Evolutionary conservation across 441 rosid genomes (phyloP).

Genomic region (Erodium trifolium): DNA sequence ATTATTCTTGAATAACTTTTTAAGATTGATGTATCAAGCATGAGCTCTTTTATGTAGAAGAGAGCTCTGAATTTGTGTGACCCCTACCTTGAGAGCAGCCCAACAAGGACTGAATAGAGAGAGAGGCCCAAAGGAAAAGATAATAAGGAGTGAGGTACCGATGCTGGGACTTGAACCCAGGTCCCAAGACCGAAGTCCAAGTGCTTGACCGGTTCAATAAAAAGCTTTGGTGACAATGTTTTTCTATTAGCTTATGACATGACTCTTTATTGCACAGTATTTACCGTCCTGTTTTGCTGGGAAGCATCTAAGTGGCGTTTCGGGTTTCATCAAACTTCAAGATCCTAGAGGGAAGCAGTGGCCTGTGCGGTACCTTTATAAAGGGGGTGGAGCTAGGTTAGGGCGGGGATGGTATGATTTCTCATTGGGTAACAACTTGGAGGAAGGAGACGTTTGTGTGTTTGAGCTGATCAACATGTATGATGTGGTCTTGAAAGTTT

Average conservation of each 20-base stretch:
- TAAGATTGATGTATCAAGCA: too few species aligned
- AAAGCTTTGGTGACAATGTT: not conserved
- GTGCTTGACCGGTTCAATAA: too few species aligned
- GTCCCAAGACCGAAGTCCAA: too few species aligned
- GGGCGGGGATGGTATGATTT: conserved; percentile 97
- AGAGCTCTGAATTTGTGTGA: too few species aligned
- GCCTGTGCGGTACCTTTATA: conserved; percentile 84
- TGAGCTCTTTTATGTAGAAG: too few species aligned
- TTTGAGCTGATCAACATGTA: conserved; percentile 69
- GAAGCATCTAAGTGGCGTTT: conserved; percentile 73
- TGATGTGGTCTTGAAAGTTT: conserved; percentile 79
- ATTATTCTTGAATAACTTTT: too few species aligned
- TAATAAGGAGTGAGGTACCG: too few species aligned
- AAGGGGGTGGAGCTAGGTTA: conserved; percentile 81
- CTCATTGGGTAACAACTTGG: conserved; percentile 73
- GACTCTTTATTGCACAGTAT: conserved; percentile 44
- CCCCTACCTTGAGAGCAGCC: too few species aligned
- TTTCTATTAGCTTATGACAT: not conserved
- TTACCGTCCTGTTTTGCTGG: conserved; percentile 91
- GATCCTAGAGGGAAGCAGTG: conserved; percentile 71
- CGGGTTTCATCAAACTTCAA: conserved; percentile 84
- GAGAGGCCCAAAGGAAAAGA: too few species aligned
- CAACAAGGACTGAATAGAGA: too few species aligned
- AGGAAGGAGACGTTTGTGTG: conserved; percentile 93
- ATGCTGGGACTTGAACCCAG: too few species aligned